Evolutionary conservation across 176 grass and related monocot species (phyloP).

Genomic region (Avena insularis): DNA sequence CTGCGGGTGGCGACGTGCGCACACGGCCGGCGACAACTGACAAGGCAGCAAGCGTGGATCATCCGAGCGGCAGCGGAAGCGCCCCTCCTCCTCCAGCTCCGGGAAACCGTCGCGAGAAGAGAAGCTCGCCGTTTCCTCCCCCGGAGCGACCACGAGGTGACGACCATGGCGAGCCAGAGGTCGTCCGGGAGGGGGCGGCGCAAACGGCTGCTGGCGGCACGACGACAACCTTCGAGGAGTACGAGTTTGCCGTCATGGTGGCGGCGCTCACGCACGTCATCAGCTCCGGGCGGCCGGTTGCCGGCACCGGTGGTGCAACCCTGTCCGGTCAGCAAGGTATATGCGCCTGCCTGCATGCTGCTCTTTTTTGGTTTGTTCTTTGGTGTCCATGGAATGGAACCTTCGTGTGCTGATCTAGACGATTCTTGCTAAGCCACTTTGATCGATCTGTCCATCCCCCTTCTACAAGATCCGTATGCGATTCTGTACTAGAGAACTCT

Average conservation of each 20-base stretch:
- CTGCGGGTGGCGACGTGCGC: not conserved
- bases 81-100: constrained; percentile 12
- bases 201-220: not conserved
- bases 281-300: not conserved
- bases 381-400: not conserved
- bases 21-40: not conserved
- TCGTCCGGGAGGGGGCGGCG: not conserved
- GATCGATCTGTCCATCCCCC: not conserved
- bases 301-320: not conserved
- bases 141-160: not conserved
- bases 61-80: constrained; percentile 19
- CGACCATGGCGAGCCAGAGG: not conserved
- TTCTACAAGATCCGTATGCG: not conserved
- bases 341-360: not conserved
- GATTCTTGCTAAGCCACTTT: not conserved
- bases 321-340: constrained; percentile 43
- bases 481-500: not conserved
- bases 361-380: too few species aligned
- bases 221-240: constrained; percentile 11
- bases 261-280: constrained; percentile 59
- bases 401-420: not conserved
- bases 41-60: constrained; percentile 29
- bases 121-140: not conserved
- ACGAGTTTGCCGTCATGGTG: constrained; percentile 50
- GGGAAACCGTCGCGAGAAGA: not conserved